A percentile compares a stretch with the other conserved stretches of the same genome.
Conservation (phyloP, 2,329 filamentous ascomycete genomes). For the Colletotrichum horii region DNA sequence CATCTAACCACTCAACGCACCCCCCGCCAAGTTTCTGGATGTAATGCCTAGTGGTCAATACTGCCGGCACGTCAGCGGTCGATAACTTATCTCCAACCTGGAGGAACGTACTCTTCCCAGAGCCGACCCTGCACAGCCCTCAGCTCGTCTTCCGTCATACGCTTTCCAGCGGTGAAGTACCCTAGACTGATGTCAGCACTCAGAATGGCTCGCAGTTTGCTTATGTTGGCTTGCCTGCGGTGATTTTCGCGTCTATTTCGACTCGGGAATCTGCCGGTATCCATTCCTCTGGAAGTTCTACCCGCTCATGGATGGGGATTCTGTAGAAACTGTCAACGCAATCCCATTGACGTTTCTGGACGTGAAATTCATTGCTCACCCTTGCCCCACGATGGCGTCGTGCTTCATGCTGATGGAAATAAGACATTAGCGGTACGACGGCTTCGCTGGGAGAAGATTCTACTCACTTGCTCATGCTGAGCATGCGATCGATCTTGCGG, state of each 20-base stretch:
- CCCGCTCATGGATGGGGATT: conserved; percentile 86
- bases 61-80: conserved; percentile 28
- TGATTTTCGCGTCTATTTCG: conserved; percentile 99
- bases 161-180: conserved; percentile 86
- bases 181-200: conserved; percentile 42
- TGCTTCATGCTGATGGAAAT: conserved; percentile 75
- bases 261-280: conserved; percentile 94
- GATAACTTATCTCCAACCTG: no score
- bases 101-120: conserved; percentile 75
- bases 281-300: conserved; percentile 91
- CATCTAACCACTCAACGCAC: neutral
- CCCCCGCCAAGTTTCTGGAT: neutral
- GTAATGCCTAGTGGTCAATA: conserved; percentile 30
- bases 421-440: neutral
- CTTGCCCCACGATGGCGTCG: conserved; percentile 85
- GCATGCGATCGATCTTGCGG: conserved; percentile 97
- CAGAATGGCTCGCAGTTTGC: neutral
- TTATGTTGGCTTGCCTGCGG: conserved; percentile 70
- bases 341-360: neutral
- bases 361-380: conserved; percentile 49
- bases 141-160: conserved; percentile 87
- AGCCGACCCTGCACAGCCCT: conserved; percentile 85
- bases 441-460: neutral
- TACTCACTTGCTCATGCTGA: conserved; percentile 94
- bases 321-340: conserved; percentile 37